Evolutionary conservation across 352 stramenopile genomes (phyloP), one percentile per base, ranked within the genome.

Genomic region (Phytophthora sp.): DNA sequence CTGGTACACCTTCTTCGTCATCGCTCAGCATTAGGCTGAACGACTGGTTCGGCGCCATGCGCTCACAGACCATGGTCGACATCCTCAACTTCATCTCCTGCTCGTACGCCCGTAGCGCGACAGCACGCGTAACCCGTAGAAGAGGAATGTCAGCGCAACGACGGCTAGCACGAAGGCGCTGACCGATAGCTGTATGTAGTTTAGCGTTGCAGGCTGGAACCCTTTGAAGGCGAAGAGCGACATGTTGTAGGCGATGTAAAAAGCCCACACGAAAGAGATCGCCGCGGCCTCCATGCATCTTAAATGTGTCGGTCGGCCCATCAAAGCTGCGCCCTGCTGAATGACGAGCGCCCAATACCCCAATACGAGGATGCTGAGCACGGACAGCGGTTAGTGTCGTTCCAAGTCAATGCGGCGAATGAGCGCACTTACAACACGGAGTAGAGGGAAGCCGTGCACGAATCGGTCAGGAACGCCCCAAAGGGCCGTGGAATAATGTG

Each of bases 271-370:
- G 27, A 66, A 24, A 9, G 35, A 44, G 51, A 73, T 67, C 7
- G 64, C 61, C 15, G 41, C 13, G 4, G 54, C 46, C 43, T 76
- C 55, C 41, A 79, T 30, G 6, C 51, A 41, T 15, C 57, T 70
- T 11, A 79, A 54, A 8, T 56, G 35, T 12, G 55, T 54, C 20
- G 66, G 54, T 12, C 26, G 9, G 1, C 37, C 50, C 23, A 69
- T 64, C 23, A 60, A 30, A n/a, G 54, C 51, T 18, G 66, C 62
- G 17, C 63, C 65, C 11, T 71, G 62, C 44, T 72, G 65, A 41
- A 76, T 76, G 31, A 79, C 62, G 9, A 69, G 42, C 3, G 55
- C 65, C 70, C 70, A 79, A 31, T 74, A 76, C 1, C 60, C 61
- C 27, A 76, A 53, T 6, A 66, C 61, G 17, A 72, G 31, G 34